Evolutionary conservation across 2,329 filamentous ascomycete genomes (phyloP), one percentile per base, ranked within the genome.

Genomic region (Cytospora chrysosperma): DNA sequence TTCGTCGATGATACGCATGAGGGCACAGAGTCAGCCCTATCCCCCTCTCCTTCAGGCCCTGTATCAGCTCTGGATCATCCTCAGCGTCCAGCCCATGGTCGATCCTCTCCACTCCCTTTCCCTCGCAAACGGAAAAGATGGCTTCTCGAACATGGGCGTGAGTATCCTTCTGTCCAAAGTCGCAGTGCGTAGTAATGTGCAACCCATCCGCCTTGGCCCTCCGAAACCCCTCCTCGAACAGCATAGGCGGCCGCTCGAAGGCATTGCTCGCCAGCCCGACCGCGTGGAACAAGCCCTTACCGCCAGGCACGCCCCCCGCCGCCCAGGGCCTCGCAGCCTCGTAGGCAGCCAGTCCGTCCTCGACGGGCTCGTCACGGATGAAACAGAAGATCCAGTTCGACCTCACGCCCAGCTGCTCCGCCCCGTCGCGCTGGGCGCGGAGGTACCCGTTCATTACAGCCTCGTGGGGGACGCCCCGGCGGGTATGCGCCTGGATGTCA

Each of bases 91-190:
- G 68, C 8, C 78, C 78, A 66, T 79, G 77, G 64, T 80, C 77
- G 55, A 79, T 77, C 0, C 77, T 72, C 53, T 78, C 75, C 0
- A 72, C 63, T 0, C 77, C 76, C 0, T 58, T 65, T 6, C 75
- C 72, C 0, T 69, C 72, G 49, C 75, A 70, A 13, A 74, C 71
- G 2, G 70, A 67, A 21, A 73, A 72, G 7, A 73, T 58, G 3
- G 70, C 74, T 63, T 81, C 74, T 1, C 69, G 69, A 19, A 81
- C 74, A 63, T 83, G 79, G 28, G 75, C 75, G 26, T 76, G 75
- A 0, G 78, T 77, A 64, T 82, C 79, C 61, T 79, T 77, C 66
- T 82, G 79, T 52, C 79, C 80, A 52, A 83, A 79, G 63, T 83
- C 81, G 69, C 80, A 82, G 61, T 84, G 81, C 68, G 77, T 77